Evolutionary conservation across 352 stramenopile species (phyloP).

Genomic region (Hyaloperonospora arabidopsidis): DNA sequence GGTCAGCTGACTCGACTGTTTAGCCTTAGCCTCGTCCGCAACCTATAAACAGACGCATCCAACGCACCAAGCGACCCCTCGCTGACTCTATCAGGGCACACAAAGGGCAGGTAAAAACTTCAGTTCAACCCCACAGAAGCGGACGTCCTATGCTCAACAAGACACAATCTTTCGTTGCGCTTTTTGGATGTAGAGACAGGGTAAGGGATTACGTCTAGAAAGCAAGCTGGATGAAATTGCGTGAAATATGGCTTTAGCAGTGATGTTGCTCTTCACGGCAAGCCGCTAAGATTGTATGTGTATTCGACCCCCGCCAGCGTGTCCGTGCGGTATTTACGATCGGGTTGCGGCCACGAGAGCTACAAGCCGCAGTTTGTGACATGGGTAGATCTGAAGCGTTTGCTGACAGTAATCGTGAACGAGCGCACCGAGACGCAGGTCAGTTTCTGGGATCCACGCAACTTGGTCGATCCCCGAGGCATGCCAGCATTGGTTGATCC

Average conservation of each 20-base stretch:
- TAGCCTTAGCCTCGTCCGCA: conserved; percentile 22
- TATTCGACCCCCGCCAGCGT: conserved; percentile 57
- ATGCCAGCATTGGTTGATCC: conserved; percentile 26
- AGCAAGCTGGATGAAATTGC: conserved; percentile 65
- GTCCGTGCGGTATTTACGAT: conserved; percentile 49
- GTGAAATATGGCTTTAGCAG: conserved; percentile 70
- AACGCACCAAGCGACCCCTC: conserved; percentile 6
- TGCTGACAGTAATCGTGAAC: conserved; percentile 55
- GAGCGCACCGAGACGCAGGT: conserved; percentile 59
- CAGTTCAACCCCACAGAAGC: too few species aligned
- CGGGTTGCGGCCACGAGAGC: conserved; percentile 61
- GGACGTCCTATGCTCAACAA: too few species aligned
- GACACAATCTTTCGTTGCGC: too few species aligned
- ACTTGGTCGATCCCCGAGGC: conserved; percentile 55
- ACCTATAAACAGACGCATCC: conserved; percentile 3
- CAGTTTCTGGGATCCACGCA: conserved; percentile 65
- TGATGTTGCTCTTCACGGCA: conserved; percentile 50
- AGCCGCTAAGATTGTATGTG: conserved; percentile 64
- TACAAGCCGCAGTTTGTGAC: conserved; percentile 62
- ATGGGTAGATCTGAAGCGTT: conserved; percentile 33
- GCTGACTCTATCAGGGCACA: conserved; percentile 33
- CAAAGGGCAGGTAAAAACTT: too few species aligned
- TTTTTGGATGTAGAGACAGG: conserved; percentile 50
- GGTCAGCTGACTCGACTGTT: too few species aligned
- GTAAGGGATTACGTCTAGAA: conserved; percentile 28